Percentiles rank a stretch among this genome's conserved stretches.
Conservation (phyloP, 345 rosid genomes). For the Moricandia arvensis region DNA sequence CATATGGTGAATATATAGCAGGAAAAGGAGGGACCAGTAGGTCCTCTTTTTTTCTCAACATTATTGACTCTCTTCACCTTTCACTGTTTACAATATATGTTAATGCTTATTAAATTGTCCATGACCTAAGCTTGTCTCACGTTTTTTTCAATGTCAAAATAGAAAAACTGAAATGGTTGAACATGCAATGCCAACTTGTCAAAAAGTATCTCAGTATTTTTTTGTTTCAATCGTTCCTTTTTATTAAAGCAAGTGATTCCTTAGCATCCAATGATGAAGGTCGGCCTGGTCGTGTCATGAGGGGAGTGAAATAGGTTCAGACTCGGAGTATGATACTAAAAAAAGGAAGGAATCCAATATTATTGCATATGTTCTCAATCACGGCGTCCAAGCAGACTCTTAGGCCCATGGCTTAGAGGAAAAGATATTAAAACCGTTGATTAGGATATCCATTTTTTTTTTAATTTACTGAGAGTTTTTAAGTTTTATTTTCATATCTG, state of each 20-base stretch:
- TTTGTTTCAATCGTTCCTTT: not conserved
- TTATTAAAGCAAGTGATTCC: not conserved
- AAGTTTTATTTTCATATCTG: too few relatives aligned
- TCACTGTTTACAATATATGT: not conserved
- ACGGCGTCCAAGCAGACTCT: too few relatives aligned
- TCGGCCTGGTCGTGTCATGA: not conserved
- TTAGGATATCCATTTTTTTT: too few relatives aligned
- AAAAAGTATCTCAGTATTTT: not conserved
- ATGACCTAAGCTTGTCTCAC: not conserved
- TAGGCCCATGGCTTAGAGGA: too few relatives aligned
- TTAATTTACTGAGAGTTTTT: too few relatives aligned
- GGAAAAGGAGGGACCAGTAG: constrained; percentile 1
- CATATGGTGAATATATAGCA: constrained; percentile 4
- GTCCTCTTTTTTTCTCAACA: not conserved
- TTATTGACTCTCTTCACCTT: not conserved
- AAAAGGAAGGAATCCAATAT: too few relatives aligned
- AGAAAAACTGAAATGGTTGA: too few relatives aligned
- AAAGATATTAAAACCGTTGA: too few relatives aligned
- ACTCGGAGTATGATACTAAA: too few relatives aligned
- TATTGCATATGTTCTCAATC: too few relatives aligned
- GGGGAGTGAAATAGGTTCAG: not conserved
- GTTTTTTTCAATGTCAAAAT: constrained; percentile 6
- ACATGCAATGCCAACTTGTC: not conserved
- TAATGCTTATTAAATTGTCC: constrained; percentile 4
- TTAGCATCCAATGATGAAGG: not conserved